Percentiles rank a stretch among this genome's conserved stretches.
Conservation (phyloP, 345 rosid genomes). For the Euclidium syriacum region DNA sequence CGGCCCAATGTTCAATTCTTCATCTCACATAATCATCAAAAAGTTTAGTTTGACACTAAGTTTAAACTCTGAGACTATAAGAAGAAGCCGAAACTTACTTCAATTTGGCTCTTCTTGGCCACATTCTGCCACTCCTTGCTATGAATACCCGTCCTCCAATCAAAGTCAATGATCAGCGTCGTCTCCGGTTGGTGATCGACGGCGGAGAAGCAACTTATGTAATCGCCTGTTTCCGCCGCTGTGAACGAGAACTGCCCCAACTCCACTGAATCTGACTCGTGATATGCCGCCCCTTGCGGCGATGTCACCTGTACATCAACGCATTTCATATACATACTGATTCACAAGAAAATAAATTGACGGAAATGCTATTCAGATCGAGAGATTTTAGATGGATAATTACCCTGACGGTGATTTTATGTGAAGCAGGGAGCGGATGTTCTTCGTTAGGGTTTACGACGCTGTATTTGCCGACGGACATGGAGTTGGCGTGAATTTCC, state of each 20-base stretch:
- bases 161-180: slow-evolving; percentile 59
- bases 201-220: slow-evolving; percentile 66
- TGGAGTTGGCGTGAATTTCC: slow-evolving; percentile 63
- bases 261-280: slow-evolving; percentile 55
- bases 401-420: slow-evolving; percentile 71
- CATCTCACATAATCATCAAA: background rate
- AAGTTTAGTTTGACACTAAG: slow-evolving; percentile 7
- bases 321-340: slow-evolving; percentile 6
- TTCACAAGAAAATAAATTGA: background rate
- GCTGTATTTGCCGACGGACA: slow-evolving; percentile 82
- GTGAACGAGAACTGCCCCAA: slow-evolving; percentile 78
- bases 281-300: slow-evolving; percentile 56
- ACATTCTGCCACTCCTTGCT: slow-evolving; percentile 83
- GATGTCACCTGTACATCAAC: slow-evolving; percentile 58
- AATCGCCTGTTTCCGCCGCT: slow-evolving; percentile 70
- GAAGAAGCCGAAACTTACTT: slow-evolving; percentile 43
- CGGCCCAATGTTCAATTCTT: background rate
- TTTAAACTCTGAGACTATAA: background rate
- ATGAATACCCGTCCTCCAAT: slow-evolving; percentile 81
- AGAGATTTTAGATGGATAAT: background rate
- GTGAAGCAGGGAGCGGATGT: slow-evolving; percentile 65
- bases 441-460: slow-evolving; percentile 59
- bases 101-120: slow-evolving; percentile 84
- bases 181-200: slow-evolving; percentile 47
- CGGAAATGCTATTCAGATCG: background rate